Evolutionary conservation across 2,329 filamentous ascomycete genomes (phyloP), one percentile per base, ranked within the genome.

Genomic region (Penicillium brasilianum): DNA sequence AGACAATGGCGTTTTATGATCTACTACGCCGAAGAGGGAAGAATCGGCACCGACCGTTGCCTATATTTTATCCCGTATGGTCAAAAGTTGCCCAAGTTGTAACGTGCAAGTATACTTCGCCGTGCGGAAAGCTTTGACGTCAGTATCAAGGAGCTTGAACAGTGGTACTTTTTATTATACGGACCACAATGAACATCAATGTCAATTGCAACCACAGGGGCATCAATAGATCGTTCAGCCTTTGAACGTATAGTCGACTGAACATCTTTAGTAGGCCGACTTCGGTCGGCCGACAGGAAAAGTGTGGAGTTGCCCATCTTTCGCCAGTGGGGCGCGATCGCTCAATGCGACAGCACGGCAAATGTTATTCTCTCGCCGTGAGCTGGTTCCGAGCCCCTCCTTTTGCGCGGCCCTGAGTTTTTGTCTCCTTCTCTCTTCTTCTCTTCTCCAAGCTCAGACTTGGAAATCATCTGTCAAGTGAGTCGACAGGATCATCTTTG

Each of bases 271-370:
- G 48, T 43, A 11, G 14, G 36, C 30, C 16, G 20, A 49, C n/a
- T 62, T 37, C 53, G 41, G 59, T 62, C 61, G 60, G 55, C 49
- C 55, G 56, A 30, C 28, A 13, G 25, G 11, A 55, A 28, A 57
- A 48, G 25, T 62, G 66, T 68, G 66, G 64, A 62, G 61, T 64
- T 59, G 60, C 57, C 57, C 62, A 64, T 61, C 46, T 16, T 62
- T 60, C 57, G 55, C 25, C 30, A 32, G 65, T 61, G 58, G 63
- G 52, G 63, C 60, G 41, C 34, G 36, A 65, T 62, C 39, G 50
- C 32, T 46, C 22, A 30, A 44, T 36, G 34, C 41, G 44, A 25
- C 25, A 55, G 37, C 25, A 58, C 51, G 57, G 56, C 59, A 39
- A 37, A 53, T 51, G 43, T 43, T 39, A 59, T 63, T 63, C 32